Conservation (phyloP, 257 asterid genomes). For the Lavandula angustifolia region DNA sequence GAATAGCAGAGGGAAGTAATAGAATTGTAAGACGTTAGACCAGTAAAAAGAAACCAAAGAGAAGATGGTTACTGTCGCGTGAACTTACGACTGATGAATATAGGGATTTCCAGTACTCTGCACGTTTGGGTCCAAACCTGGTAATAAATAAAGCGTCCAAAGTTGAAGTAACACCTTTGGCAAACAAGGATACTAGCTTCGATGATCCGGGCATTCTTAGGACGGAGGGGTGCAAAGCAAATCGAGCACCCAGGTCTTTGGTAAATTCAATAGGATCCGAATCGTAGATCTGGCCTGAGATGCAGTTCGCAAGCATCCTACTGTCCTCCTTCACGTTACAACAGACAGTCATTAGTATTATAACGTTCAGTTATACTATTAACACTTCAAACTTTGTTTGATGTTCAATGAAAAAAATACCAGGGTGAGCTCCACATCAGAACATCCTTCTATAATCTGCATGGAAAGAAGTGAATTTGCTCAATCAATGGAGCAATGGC, state of each 20-base stretch:
- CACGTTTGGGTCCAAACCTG: constrained; percentile 71
- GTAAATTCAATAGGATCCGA: constrained; percentile 86
- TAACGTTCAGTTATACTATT: constrained; percentile 17
- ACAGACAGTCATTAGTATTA: constrained; percentile 21
- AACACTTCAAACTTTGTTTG: constrained; percentile 1
- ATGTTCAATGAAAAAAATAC: constrained; percentile 42
- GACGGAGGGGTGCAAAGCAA: constrained; percentile 60
- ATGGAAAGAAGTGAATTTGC: constrained; percentile 10
- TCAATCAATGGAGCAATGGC: constrained; percentile 24
- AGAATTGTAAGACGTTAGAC: constrained; percentile 12
- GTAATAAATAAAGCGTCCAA: constrained; percentile 89
- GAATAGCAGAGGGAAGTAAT: constrained; percentile 21
- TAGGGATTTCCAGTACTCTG: constrained; percentile 80
- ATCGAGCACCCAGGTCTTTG: constrained; percentile 70
- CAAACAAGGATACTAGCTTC: constrained; percentile 63
- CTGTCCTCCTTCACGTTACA: constrained; percentile 69
- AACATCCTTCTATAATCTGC: constrained; percentile 82
- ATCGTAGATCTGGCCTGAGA: constrained; percentile 86
- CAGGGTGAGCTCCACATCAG: constrained; percentile 73
- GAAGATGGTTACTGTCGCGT: constrained; percentile 4
- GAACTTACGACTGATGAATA: constrained; percentile 78
- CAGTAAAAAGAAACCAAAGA: constrained; percentile 22
- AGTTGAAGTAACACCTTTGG: constrained; percentile 71
- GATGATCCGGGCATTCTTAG: constrained; percentile 78
- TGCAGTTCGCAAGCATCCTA: constrained; percentile 67